Conservation (phyloP, 1,284 basidiomycete species). For the Coriolopsis trogii region DNA sequence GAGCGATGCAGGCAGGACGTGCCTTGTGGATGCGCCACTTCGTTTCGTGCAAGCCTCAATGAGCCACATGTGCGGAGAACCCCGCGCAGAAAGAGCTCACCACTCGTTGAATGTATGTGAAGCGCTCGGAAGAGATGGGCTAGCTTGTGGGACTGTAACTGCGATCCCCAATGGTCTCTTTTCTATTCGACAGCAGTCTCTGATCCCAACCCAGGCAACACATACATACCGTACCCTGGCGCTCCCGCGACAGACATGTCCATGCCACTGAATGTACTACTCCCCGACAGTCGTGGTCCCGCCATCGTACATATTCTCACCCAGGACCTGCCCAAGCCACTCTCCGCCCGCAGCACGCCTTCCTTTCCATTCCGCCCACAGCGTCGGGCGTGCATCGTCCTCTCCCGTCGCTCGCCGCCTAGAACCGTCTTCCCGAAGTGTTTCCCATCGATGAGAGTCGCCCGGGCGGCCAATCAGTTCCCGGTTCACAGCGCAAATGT, state of each 20-base stretch:
- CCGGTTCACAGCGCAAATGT: conserved; percentile 6
- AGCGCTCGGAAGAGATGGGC: too few species aligned
- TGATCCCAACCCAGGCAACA: background rate
- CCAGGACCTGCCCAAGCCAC: background rate
- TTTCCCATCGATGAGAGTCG: conserved; percentile 12
- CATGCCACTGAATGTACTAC: background rate
- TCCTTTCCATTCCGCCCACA: background rate
- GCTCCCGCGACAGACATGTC: background rate
- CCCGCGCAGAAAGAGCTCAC: too few species aligned
- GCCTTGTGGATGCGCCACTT: too few species aligned
- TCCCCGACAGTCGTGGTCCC: conserved; percentile 22
- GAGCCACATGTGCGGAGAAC: too few species aligned
- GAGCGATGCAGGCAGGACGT: too few species aligned
- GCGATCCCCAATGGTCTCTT: background rate
- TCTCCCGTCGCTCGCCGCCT: background rate
- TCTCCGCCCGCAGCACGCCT: background rate
- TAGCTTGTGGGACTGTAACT: background rate
- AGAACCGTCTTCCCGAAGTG: conserved; percentile 7
- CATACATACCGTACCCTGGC: too few species aligned
- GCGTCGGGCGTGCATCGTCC: background rate
- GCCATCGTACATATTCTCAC: conserved; percentile 5
- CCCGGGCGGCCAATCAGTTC: conserved; percentile 10
- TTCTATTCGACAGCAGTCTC: background rate
- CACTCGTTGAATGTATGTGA: too few species aligned
- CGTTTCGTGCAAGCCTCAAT: too few species aligned